Evolutionary conservation across 257 asterid species (phyloP).

Genomic region (Rehmannia glutinosa): DNA sequence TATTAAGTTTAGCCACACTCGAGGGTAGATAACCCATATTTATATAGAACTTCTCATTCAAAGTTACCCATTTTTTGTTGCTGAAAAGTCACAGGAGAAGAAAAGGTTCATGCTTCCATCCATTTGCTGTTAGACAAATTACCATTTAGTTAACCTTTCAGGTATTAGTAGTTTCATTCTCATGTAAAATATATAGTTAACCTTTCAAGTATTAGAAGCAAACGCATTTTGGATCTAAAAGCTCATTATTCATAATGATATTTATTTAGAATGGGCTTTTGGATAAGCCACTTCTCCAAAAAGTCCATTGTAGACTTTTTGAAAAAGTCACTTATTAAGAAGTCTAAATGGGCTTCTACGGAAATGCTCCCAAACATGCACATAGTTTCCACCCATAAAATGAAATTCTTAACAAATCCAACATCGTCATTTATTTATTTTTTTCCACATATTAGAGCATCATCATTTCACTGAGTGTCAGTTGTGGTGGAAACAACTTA

Average conservation of each 20-base stretch:
- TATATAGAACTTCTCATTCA: too few species aligned
- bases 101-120: neutral
- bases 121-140: neutral
- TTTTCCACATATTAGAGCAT: neutral
- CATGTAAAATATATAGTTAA: neutral
- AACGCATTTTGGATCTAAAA: too few species aligned
- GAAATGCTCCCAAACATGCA: too few species aligned
- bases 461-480: neutral
- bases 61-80: neutral
- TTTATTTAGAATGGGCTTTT: too few species aligned
- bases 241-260: too few species aligned
- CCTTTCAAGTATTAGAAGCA: neutral
- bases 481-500: neutral
- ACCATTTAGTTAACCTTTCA: too few species aligned
- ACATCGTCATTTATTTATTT: neutral
- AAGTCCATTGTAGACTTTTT: too few species aligned
- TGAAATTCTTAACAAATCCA: neutral
- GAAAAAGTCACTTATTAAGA: too few species aligned
- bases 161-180: neutral
- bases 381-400: neutral
- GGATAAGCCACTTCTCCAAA: too few species aligned
- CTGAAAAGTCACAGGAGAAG: neutral
- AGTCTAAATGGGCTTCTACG: too few species aligned
- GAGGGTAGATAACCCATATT: neutral
- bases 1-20: neutral